A percentile compares a stretch with the other conserved stretches of the same genome.
Evolutionary conservation across 169 alveolate species (phyloP).

Genomic region (Plasmodium knowlesi): DNA sequence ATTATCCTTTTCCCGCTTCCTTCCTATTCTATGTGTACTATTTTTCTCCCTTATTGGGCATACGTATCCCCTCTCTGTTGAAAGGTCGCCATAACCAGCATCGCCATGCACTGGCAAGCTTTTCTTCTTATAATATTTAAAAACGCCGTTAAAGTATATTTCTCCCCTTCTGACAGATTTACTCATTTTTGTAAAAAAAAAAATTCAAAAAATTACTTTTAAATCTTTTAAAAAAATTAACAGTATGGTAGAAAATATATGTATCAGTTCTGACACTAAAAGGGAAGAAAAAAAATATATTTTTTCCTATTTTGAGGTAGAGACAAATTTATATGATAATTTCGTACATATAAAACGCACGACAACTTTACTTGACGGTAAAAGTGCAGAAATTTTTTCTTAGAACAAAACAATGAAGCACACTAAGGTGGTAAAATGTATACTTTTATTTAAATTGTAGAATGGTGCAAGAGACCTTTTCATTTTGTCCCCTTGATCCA

Average conservation of each 20-base stretch:
- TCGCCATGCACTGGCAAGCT: not conserved
- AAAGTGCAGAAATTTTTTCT: not conserved
- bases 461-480: not conserved
- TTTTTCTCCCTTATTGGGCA: not conserved
- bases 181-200: conserved; percentile 16
- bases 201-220: not conserved
- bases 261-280: not conserved
- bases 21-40: not conserved
- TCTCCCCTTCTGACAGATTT: conserved; percentile 23
- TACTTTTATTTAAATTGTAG: not conserved
- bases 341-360: not conserved
- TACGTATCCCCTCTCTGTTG: not conserved
- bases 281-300: not conserved
- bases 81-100: not conserved
- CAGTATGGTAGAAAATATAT: not conserved
- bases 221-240: not conserved
- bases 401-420: not conserved
- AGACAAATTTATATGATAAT: not conserved
- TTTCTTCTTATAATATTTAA: conserved; percentile 49
- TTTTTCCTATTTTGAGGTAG: not conserved
- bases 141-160: conserved; percentile 47
- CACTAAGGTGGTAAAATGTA: not conserved
- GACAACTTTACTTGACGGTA: not conserved
- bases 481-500: not conserved
- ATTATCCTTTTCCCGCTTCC: not conserved